phyloP scores from a whole-genome alignment of 306 rosid genomes.

The Prosopis cineraria region DNA sequence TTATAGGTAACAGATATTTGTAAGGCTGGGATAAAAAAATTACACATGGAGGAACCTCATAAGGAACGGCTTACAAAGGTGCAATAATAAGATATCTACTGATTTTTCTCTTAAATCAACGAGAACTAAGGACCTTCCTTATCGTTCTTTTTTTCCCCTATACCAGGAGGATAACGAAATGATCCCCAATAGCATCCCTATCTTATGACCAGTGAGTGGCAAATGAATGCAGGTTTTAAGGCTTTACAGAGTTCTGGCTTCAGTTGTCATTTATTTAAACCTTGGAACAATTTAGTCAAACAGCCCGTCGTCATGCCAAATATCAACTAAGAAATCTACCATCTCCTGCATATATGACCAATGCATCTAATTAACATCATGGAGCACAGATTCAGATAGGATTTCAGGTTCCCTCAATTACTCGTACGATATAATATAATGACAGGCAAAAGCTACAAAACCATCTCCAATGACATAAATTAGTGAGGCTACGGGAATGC shows the following conservation, averaged over 20 bases:
- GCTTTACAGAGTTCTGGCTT: slow-evolving; percentile 37
- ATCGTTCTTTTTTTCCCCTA: background rate
- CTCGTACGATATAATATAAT: background rate
- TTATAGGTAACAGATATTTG: background rate
- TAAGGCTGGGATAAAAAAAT: background rate
- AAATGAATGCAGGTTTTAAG: slow-evolving; percentile 31
- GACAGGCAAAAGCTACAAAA: background rate
- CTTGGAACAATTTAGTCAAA: slow-evolving; percentile 54
- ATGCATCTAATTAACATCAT: slow-evolving; percentile 29
- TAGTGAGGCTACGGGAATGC: background rate
- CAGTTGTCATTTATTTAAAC: slow-evolving; percentile 26
- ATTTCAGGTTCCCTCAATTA: slow-evolving; percentile 6
- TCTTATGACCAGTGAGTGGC: background rate
- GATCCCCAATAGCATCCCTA: slow-evolving; percentile 14
- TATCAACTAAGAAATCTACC: slow-evolving; percentile 97
- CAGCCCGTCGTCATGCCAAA: slow-evolving; percentile 85
- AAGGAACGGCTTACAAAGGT: background rate
- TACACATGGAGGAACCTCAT: background rate
- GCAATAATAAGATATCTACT: background rate
- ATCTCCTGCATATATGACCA: slow-evolving; percentile 72
- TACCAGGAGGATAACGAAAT: slow-evolving; percentile 23
- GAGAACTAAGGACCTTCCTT: background rate
- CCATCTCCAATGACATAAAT: background rate
- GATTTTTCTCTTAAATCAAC: slow-evolving; percentile 17
- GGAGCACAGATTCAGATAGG: slow-evolving; percentile 16